Percentiles rank a stretch among this genome's conserved stretches.
These are phyloP conservation scores for Cymodocea nodosa DNA, from an alignment of 116 monocot genomes.

Conservation along the genomic window DNA sequence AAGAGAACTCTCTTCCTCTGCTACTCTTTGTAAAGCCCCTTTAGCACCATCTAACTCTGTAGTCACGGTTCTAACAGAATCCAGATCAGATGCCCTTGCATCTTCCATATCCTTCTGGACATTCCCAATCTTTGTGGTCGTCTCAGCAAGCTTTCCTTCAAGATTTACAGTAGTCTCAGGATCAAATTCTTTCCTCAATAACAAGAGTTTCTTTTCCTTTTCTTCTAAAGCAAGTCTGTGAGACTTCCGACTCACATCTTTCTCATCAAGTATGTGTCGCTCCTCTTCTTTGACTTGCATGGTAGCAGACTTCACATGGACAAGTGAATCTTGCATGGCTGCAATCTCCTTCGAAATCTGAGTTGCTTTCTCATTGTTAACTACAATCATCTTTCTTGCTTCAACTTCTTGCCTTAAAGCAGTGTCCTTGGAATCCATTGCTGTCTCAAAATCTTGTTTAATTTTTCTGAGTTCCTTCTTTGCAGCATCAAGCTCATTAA, in stretches of 20 bases:
- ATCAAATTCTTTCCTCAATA: constrained; percentile 50
- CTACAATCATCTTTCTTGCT: constrained; percentile 26
- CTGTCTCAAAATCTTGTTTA: constrained; percentile 49
- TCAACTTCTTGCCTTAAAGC: constrained; percentile 49
- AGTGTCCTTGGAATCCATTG: constrained; percentile 34
- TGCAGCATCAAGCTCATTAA: constrained; percentile 50
- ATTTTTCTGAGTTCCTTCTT: constrained; percentile 56
- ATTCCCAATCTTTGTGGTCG: constrained; percentile 24
- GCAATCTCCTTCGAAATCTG: constrained; percentile 48
- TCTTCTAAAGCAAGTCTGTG: constrained; percentile 39
- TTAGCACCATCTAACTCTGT: constrained; percentile 57
- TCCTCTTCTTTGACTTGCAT: constrained; percentile 51
- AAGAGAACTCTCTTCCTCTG: constrained; percentile 57
- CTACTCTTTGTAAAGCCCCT: constrained; percentile 53
- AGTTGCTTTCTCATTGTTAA: constrained; percentile 30
- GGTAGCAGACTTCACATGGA: constrained; percentile 52
- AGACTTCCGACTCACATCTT: constrained; percentile 20
- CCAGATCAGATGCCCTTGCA: constrained; percentile 28
- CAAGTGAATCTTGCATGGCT: constrained; percentile 37
- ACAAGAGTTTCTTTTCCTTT: constrained; percentile 25
- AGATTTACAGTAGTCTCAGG: constrained; percentile 27
- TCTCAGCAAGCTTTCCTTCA: constrained; percentile 40
- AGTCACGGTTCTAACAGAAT: constrained; percentile 24
- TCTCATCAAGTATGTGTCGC: constrained; percentile 27
- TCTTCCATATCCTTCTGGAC: constrained; percentile 42